A percentile compares a stretch with the other conserved stretches of the same genome.
Evolutionary conservation across 371 early-diverging fungal species (phyloP).

Genomic region (Actinomucor elegans): DNA sequence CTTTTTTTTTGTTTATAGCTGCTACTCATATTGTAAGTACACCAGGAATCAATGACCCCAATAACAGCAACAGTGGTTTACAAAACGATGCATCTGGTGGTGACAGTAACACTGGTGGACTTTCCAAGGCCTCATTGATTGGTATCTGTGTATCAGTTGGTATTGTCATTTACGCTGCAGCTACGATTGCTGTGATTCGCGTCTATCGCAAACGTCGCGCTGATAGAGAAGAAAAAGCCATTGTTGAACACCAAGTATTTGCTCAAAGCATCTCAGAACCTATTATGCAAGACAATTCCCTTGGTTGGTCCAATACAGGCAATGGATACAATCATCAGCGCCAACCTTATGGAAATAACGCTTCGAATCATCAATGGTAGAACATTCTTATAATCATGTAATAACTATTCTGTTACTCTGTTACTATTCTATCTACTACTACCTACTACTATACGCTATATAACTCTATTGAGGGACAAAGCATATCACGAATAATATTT

Average conservation of each 20-base stretch:
- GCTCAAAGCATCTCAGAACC: conserved; percentile 39
- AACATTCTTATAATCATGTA: not conserved
- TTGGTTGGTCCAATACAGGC: conserved; percentile 18
- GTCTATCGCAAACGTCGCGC: conserved; percentile 36
- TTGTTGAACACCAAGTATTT: conserved; percentile 39
- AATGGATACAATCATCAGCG: not conserved
- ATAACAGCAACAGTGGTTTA: not conserved
- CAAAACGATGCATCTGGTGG: not conserved
- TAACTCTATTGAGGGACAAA: no score
- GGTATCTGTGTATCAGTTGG: conserved; percentile 48
- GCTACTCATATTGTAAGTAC: not conserved
- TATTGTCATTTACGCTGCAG: conserved; percentile 43
- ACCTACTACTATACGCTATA: not conserved
- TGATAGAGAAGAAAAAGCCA: conserved; percentile 27
- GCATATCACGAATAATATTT: not conserved
- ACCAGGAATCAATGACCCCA: no score
- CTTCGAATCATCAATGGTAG: conserved; percentile 15
- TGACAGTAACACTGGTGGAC: conserved; percentile 10
- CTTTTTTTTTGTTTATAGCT: no score
- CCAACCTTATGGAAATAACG: not conserved
- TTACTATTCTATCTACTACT: not conserved
- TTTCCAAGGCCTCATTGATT: conserved; percentile 40
- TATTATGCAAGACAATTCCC: conserved; percentile 28
- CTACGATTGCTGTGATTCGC: conserved; percentile 31
- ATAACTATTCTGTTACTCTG: no score